Evolutionary conservation across 2,329 filamentous ascomycete species (phyloP), one percentile per base, ranked within the genome.

Genomic region (Metarhizium guizhouense): DNA sequence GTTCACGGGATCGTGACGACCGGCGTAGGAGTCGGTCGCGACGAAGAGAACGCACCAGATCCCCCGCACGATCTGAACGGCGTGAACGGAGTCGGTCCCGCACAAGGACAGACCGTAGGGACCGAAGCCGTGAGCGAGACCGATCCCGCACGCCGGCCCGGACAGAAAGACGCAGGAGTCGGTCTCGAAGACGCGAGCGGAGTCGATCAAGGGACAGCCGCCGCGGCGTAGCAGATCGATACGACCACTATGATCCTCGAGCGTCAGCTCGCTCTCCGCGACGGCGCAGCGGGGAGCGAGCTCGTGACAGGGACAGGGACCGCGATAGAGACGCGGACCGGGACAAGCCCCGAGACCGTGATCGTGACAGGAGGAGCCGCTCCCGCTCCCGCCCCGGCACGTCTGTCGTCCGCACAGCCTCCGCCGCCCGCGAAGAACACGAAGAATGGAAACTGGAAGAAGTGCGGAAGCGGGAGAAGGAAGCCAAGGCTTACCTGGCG

Each of bases 401-500:
- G 4, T 68, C 74, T 1, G 60, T 65, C 8, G 63, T 67, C 4
- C 68, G 72, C 34, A 72, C 73, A 1, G 68, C 72, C 2, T 69
- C 72, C 1, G 68, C 67, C 16, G 67, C 74, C 56, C 76, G 76
- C 51, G 73, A 76, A n/a, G 76, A 75, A 45, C 70, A 75, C 30
- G 80, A 83, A 61, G 76, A 75, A 16, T 80, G 80, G 75, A 85
- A 85, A 65, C 77, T 80, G 60, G 78, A 79, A 56, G 81, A 84
- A 62, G 81, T 83, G 54, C 80, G 76, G 65, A 81, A 83, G 64
- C 77, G 82, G 52, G 82, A 85, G 65, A 78, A 78, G 59, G 82
- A 85, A 67, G 83, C 83, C 43, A 85, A 84, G 65, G 81, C 81
- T 4, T 86, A 85, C 61, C 71, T 85, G 42, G 81, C 81, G 6